phyloP scores from a whole-genome alignment of 2,329 filamentous ascomycete species.

The Neopestalotiopsis rosae region DNA sequence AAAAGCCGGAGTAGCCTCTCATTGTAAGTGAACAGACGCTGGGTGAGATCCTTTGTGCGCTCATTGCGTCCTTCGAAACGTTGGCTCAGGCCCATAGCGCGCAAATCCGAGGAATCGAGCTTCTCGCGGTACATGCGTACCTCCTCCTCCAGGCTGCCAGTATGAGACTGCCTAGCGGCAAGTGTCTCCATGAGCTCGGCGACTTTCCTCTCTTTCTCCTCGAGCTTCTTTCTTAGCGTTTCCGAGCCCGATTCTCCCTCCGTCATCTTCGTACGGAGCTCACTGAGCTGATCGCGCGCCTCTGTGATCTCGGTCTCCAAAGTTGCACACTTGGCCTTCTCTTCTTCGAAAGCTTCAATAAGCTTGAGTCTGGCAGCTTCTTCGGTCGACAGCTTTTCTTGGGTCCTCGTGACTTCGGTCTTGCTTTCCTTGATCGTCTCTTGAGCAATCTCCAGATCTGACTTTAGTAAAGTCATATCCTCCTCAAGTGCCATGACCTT shows the following conservation, averaged over 20 bases:
- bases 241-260: constrained; percentile 87
- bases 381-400: constrained; percentile 56
- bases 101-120: constrained; percentile 58
- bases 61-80: constrained; percentile 73
- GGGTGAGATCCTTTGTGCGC: constrained; percentile 82
- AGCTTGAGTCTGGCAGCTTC: constrained; percentile 58
- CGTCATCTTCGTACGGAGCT: constrained; percentile 73
- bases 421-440: constrained; percentile 60
- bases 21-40: constrained; percentile 81
- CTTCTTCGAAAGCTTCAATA: constrained; percentile 57
- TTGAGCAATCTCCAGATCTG: constrained; percentile 67
- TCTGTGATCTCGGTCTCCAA: constrained; percentile 65
- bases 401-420: constrained; percentile 59
- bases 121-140: constrained; percentile 72
- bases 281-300: constrained; percentile 71
- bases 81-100: constrained; percentile 54
- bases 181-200: constrained; percentile 72
- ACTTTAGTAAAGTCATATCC: constrained; percentile 62
- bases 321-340: constrained; percentile 58
- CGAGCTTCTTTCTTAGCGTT: constrained; percentile 74
- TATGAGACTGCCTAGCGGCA: constrained; percentile 75
- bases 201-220: constrained; percentile 76
- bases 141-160: constrained; percentile 78
- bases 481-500: constrained; percentile 65
- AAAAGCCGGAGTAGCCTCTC: constrained; percentile 83